A percentile compares a stretch with the other conserved stretches of the same genome.
phyloP scores from a whole-genome alignment of 768 basidiomycete species.

The Naganishia randhawae region DNA sequence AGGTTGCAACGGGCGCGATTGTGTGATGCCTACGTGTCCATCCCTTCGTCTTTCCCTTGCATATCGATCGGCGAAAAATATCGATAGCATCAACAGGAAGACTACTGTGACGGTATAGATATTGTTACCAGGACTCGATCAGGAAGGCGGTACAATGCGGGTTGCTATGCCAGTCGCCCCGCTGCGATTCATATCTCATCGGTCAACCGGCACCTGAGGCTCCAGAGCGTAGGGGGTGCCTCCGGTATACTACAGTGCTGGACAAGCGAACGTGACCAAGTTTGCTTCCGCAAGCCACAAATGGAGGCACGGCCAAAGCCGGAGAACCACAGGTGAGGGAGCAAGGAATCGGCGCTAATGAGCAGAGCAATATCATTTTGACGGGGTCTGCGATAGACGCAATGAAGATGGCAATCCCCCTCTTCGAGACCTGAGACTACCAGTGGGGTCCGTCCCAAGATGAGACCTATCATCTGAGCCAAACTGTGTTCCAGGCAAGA shows the following conservation, averaged over 20 bases:
- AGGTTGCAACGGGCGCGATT: neutral
- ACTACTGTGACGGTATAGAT: too few species aligned
- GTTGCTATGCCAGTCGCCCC: too few species aligned
- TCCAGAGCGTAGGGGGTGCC: too few species aligned
- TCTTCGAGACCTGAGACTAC: neutral
- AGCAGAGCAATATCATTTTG: neutral
- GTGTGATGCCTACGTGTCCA: neutral
- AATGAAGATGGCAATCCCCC: neutral
- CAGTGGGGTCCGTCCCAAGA: neutral
- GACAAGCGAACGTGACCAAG: neutral
- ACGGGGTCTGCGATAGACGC: neutral
- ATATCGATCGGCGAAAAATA: neutral
- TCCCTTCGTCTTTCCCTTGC: neutral
- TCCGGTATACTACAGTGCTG: constrained; percentile 2
- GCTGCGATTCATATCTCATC: too few species aligned
- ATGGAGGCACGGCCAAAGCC: neutral
- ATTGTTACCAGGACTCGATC: too few species aligned
- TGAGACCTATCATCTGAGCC: neutral
- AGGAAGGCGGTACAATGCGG: too few species aligned
- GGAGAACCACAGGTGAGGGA: neutral
- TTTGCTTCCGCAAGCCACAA: neutral
- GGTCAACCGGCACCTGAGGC: too few species aligned
- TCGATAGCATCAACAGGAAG: neutral
- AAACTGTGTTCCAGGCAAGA: too few species aligned
- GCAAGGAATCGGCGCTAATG: neutral